These are phyloP conservation scores for Aaosphaeria arxii DNA, from an alignment of 2,329 filamentous ascomycete species.

Conservation along the genomic window DNA sequence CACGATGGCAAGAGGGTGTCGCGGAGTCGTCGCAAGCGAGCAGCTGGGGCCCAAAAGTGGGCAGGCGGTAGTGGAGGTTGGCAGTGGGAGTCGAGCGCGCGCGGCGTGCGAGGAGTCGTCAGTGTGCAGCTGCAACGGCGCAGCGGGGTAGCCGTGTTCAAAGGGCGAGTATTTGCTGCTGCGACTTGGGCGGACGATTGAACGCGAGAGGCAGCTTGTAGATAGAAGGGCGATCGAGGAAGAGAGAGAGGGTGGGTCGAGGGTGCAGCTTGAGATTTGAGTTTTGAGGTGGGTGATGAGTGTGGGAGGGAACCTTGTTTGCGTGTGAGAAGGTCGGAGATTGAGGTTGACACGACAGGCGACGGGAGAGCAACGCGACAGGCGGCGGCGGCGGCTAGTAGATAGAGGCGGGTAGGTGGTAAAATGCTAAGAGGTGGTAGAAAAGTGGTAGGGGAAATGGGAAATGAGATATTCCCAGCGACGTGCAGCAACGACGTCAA, in stretches of 20 bases:
- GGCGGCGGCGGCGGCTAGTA: not conserved
- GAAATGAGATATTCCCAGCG: too few relatives aligned
- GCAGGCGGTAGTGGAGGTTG: conserved; percentile 23
- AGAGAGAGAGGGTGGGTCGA: not conserved
- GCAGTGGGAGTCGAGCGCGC: not conserved
- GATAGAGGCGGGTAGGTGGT: too few relatives aligned
- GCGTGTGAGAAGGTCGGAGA: conserved; percentile 1
- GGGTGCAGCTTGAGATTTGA: not conserved
- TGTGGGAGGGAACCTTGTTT: too few relatives aligned
- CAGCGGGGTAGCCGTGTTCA: not conserved
- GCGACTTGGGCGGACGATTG: not conserved
- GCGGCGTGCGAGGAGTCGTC: not conserved
- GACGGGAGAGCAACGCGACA: conserved; percentile 3
- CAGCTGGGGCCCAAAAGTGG: conserved; percentile 18
- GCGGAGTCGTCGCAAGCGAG: conserved; percentile 15
- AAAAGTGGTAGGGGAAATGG: too few relatives aligned
- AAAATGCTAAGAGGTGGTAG: too few relatives aligned
- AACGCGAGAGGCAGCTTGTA: not conserved
- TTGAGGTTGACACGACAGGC: conserved; percentile 12
- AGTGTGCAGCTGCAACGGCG: not conserved
- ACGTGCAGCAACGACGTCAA: too few relatives aligned
- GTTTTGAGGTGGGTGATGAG: too few relatives aligned
- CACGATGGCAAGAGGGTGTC: conserved; percentile 13
- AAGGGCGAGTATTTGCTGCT: not conserved
- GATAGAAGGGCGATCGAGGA: not conserved